phyloP scores from a whole-genome alignment of 257 asterid species.

The Fraxinus americana region DNA sequence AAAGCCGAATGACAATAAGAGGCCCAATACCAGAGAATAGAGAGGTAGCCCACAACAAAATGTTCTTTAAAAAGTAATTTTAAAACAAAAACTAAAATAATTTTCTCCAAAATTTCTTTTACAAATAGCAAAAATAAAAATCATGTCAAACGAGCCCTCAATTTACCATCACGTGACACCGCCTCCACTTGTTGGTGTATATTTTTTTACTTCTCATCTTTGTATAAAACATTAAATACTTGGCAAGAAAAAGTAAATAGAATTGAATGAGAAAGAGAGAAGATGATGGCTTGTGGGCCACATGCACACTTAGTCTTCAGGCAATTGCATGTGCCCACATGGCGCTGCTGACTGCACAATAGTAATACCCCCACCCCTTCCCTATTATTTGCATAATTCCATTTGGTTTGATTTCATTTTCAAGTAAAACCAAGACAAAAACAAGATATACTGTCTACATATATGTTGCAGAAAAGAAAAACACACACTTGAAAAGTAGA shows the following conservation, averaged over 20 bases:
- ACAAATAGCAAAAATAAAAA: too few species aligned
- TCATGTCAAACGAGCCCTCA: too few species aligned
- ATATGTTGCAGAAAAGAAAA: neutral
- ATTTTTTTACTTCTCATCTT: too few species aligned
- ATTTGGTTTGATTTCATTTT: neutral
- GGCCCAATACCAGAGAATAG: too few species aligned
- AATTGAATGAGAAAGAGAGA: neutral
- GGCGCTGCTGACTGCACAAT: conserved; percentile 7
- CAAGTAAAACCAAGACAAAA: neutral
- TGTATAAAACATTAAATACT: too few species aligned
- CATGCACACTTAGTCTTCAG: neutral
- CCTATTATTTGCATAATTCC: neutral
- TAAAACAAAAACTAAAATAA: too few species aligned
- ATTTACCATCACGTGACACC: too few species aligned
- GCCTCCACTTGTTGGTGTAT: too few species aligned
- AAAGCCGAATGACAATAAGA: too few species aligned
- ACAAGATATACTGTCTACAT: neutral
- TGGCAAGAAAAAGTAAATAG: neutral
- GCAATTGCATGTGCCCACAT: conserved; percentile 42
- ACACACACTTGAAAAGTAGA: conserved; percentile 1
- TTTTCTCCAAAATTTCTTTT: too few species aligned
- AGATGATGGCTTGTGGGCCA: neutral
- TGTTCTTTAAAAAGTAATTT: too few species aligned
- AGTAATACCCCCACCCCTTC: neutral
- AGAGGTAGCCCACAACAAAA: too few species aligned